phyloP scores from a whole-genome alignment of 1,139 yeast genomes.

The Kluyveromyces sp. region DNA sequence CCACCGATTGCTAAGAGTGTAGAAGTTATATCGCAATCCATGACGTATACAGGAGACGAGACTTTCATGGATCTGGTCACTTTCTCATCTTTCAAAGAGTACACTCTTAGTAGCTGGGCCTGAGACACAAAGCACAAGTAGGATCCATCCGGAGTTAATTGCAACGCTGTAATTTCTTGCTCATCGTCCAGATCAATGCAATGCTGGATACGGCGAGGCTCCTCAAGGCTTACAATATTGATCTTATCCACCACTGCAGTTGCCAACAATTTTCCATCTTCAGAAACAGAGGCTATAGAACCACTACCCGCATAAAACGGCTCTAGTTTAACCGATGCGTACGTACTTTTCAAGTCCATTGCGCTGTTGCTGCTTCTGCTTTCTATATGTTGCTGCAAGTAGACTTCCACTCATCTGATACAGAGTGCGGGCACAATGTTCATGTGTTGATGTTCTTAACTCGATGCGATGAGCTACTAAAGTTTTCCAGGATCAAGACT shows the following conservation, averaged over 20 bases:
- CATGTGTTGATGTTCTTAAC: background rate
- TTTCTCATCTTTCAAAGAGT: conserved; percentile 37
- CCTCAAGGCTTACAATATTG: conserved; percentile 54
- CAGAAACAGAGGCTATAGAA: conserved; percentile 61
- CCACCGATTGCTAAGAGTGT: conserved; percentile 90
- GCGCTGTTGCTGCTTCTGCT: too few relatives aligned
- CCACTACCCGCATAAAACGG: conserved; percentile 83
- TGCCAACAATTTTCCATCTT: conserved; percentile 65
- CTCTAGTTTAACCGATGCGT: conserved; percentile 42
- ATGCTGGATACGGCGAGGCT: conserved; percentile 46
- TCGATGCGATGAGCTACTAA: conserved; percentile 3
- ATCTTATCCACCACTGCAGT: conserved; percentile 74
- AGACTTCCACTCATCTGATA: too few relatives aligned
- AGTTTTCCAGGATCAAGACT: background rate
- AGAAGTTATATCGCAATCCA: conserved; percentile 72
- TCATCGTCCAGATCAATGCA: conserved; percentile 83
- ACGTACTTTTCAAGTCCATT: conserved; percentile 36
- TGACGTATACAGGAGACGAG: conserved; percentile 75
- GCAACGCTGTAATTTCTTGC: conserved; percentile 58
- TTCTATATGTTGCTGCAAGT: too few relatives aligned
- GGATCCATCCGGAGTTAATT: conserved; percentile 68
- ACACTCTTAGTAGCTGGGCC: conserved; percentile 73
- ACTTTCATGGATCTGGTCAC: conserved; percentile 51
- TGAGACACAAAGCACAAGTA: conserved; percentile 71
- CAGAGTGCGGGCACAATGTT: background rate